Conservation (phyloP, 164 flowering plant genomes). For the Platanus orientalis region DNA sequence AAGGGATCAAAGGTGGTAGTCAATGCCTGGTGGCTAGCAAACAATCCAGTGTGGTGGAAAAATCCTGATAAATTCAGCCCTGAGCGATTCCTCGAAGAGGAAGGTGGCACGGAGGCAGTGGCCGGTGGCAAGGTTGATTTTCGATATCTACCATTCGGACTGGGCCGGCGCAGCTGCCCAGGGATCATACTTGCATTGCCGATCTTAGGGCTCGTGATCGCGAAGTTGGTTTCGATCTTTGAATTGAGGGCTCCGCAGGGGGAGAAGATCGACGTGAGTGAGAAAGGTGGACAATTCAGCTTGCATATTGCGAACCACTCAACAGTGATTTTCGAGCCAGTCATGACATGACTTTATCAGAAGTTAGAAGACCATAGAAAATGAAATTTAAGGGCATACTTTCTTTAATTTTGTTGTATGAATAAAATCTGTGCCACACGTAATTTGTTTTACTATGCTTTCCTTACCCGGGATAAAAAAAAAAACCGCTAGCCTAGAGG, state of each 20-base stretch:
- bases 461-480: no score
- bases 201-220: conserved; percentile 47
- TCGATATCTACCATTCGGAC: conserved; percentile 51
- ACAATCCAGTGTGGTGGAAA: conserved; percentile 58
- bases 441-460: no score
- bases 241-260: conserved; percentile 48
- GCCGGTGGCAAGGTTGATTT: conserved; percentile 61
- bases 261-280: conserved; percentile 37
- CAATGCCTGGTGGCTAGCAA: conserved; percentile 79
- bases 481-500: no score
- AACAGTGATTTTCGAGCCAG: conserved; percentile 37
- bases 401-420: no score
- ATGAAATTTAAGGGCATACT: no score
- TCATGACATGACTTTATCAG: conserved; percentile 11
- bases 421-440: no score
- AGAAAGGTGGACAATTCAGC: conserved; percentile 70
- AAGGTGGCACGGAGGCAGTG: no score
- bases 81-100: conserved; percentile 68
- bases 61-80: conserved; percentile 56
- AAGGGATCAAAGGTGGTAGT: conserved; percentile 58
- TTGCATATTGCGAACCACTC: conserved; percentile 61
- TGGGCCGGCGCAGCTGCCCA: conserved; percentile 65
- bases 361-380: not conserved
- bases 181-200: conserved; percentile 65
- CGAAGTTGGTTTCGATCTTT: conserved; percentile 46